Evolutionary conservation across 2,329 filamentous ascomycete genomes (phyloP).

Genomic region (Alternaria viburni): DNA sequence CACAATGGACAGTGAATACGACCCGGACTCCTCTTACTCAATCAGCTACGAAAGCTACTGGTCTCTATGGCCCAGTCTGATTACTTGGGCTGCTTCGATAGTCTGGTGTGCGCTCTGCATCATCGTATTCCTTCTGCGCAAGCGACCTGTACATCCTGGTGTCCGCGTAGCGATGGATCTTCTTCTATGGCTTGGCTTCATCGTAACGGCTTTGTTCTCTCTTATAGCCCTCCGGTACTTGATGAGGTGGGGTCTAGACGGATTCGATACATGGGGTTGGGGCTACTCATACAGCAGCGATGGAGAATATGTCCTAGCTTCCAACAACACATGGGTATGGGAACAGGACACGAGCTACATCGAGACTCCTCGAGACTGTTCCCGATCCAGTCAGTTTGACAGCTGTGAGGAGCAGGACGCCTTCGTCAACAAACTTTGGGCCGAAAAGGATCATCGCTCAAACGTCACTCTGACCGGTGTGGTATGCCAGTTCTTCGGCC

Average conservation of each 20-base stretch:
- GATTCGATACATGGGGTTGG: slow-evolving; percentile 7
- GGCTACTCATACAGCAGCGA: slow-evolving; percentile 1
- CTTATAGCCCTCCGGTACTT: slow-evolving; percentile 21
- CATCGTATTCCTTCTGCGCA: slow-evolving; percentile 31
- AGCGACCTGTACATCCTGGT: slow-evolving; percentile 43
- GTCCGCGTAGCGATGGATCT: slow-evolving; percentile 44
- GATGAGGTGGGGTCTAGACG: slow-evolving; percentile 27
- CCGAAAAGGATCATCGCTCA: slow-evolving; percentile 24
- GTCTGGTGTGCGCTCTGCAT: slow-evolving; percentile 40
- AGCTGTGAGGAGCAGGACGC: slow-evolving; percentile 40
- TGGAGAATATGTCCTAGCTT: slow-evolving; percentile 31
- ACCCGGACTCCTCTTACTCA: slow-evolving; percentile 11
- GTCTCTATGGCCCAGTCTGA: slow-evolving; percentile 28
- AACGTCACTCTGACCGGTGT: slow-evolving; percentile 29
- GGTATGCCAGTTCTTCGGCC: slow-evolving; percentile 39
- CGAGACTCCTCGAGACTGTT: slow-evolving; percentile 21
- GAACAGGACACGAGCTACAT: slow-evolving; percentile 16
- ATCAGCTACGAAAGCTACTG: slow-evolving; percentile 18
- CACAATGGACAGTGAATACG: background rate
- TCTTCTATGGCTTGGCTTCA: slow-evolving; percentile 43
- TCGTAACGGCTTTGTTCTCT: slow-evolving; percentile 36
- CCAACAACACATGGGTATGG: slow-evolving; percentile 45
- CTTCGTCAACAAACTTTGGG: slow-evolving; percentile 40
- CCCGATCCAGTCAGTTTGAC: slow-evolving; percentile 17
- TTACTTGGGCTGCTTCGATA: slow-evolving; percentile 40